Evolutionary conservation across 768 basidiomycete genomes (phyloP).

Genomic region (Amanita phalloides): DNA sequence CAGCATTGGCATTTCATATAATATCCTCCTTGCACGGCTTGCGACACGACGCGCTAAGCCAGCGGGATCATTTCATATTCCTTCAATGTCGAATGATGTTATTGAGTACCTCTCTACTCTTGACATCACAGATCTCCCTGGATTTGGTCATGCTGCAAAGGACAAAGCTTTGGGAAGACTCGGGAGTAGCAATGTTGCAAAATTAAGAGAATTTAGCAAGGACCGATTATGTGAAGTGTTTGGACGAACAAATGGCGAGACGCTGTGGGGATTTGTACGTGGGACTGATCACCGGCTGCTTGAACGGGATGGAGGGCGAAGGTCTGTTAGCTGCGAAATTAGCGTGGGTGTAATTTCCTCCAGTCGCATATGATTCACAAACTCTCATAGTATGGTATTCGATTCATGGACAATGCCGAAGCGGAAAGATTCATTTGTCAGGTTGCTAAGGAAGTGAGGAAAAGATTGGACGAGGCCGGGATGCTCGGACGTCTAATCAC

Average conservation of each 20-base stretch:
- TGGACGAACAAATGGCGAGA: slow-evolving; percentile 78
- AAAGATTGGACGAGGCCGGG: slow-evolving; percentile 53
- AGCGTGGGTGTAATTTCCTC: slow-evolving; percentile 49
- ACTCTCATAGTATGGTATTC: slow-evolving; percentile 74
- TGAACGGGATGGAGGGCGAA: slow-evolving; percentile 77
- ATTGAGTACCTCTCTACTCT: slow-evolving; percentile 50
- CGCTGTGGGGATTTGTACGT: slow-evolving; percentile 70
- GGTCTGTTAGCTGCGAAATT: slow-evolving; percentile 90
- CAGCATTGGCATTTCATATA: slow-evolving; percentile 86
- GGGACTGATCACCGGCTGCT: slow-evolving; percentile 77
- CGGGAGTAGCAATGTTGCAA: slow-evolving; percentile 58
- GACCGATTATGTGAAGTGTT: slow-evolving; percentile 56
- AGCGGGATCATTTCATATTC: slow-evolving; percentile 73
- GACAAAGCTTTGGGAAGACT: slow-evolving; percentile 78
- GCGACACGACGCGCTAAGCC: slow-evolving; percentile 92
- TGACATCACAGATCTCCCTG: slow-evolving; percentile 74
- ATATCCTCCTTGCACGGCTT: slow-evolving; percentile 86
- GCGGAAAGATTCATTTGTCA: slow-evolving; percentile 70
- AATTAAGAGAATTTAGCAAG: slow-evolving; percentile 55
- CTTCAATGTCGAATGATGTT: slow-evolving; percentile 30
- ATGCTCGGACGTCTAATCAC: slow-evolving; percentile 71
- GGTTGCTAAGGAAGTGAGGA: slow-evolving; percentile 70
- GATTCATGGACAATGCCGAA: slow-evolving; percentile 76
- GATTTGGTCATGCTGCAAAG: slow-evolving; percentile 69
- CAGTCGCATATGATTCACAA: background rate